These are phyloP conservation scores for Geranium rotundifolium DNA, from an alignment of 345 rosid genomes.

Conservation along the genomic window DNA sequence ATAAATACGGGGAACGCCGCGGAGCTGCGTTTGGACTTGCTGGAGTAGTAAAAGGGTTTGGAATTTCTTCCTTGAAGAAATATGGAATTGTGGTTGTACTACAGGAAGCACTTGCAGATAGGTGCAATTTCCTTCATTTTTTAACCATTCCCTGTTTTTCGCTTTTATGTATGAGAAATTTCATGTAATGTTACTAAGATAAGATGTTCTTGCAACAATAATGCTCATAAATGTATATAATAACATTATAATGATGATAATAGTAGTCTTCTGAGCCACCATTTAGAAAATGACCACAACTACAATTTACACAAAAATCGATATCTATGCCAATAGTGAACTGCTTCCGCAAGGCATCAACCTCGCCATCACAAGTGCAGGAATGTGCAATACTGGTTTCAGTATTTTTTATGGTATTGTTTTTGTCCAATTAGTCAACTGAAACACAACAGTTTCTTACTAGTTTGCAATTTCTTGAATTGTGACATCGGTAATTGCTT, in stretches of 20 bases:
- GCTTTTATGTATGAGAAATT: not conserved
- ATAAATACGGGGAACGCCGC: conserved; percentile 93
- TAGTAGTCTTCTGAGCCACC: not conserved
- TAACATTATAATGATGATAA: too few species aligned
- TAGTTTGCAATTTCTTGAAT: not conserved
- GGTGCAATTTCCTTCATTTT: conserved; percentile 28
- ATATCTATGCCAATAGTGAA: too few species aligned
- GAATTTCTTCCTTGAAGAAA: conserved; percentile 77
- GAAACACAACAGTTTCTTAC: not conserved
- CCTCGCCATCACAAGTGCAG: not conserved
- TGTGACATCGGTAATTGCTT: too few species aligned
- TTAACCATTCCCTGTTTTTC: not conserved
- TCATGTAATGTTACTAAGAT: not conserved
- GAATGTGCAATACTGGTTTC: not conserved
- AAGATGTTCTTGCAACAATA: not conserved
- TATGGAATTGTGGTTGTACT: conserved; percentile 50
- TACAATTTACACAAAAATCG: not conserved
- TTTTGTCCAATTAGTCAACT: not conserved
- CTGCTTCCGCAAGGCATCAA: not conserved
- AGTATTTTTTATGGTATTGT: too few species aligned
- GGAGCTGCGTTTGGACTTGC: conserved; percentile 99
- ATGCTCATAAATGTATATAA: not conserved
- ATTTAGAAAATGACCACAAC: not conserved
- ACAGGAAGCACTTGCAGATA: conserved; percentile 64
- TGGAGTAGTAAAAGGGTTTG: conserved; percentile 86